Evolutionary conservation across 495 filamentous ascomycete genomes (phyloP).

Genomic region (Pyrenula aspistea): DNA sequence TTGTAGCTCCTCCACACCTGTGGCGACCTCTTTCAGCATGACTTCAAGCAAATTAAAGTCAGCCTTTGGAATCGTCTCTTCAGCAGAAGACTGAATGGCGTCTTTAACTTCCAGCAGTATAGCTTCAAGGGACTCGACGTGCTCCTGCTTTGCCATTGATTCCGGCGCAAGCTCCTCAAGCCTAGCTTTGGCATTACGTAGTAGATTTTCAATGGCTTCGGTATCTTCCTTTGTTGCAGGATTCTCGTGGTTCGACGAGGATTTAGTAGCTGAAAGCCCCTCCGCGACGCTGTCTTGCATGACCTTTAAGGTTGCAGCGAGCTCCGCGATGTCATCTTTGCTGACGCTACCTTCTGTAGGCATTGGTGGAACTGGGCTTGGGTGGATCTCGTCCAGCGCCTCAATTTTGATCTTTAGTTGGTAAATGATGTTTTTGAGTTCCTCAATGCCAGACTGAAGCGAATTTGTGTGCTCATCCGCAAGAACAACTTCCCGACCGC

Average conservation of each 20-base stretch:
- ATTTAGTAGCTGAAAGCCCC: slow-evolving; percentile 23
- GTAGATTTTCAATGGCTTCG: slow-evolving; percentile 76
- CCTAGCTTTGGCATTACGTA: slow-evolving; percentile 71
- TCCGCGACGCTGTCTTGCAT: slow-evolving; percentile 43
- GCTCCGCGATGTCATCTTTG: slow-evolving; percentile 47
- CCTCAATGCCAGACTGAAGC: slow-evolving; percentile 63
- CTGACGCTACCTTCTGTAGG: slow-evolving; percentile 28
- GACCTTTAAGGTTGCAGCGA: slow-evolving; percentile 44
- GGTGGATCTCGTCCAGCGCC: slow-evolving; percentile 53
- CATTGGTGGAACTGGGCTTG: slow-evolving; percentile 28
- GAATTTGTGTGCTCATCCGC: slow-evolving; percentile 31
- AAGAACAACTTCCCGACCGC: slow-evolving; percentile 44
- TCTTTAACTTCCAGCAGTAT: slow-evolving; percentile 62
- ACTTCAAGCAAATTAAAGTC: slow-evolving; percentile 66
- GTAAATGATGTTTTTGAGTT: slow-evolving; percentile 68
- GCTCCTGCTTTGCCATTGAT: slow-evolving; percentile 56
- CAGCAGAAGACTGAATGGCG: slow-evolving; percentile 42
- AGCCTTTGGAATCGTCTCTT: slow-evolving; percentile 55
- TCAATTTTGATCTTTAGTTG: slow-evolving; percentile 77
- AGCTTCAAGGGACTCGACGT: slow-evolving; percentile 61
- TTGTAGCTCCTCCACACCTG: slow-evolving; percentile 66
- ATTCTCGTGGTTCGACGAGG: slow-evolving; percentile 20
- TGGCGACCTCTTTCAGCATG: slow-evolving; percentile 62
- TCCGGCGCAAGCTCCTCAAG: slow-evolving; percentile 60
- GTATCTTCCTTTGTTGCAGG: slow-evolving; percentile 59